A percentile compares a stretch with the other conserved stretches of the same genome.
Evolutionary conservation across 345 rosid genomes (phyloP).

Genomic region (Hibiscus mutabilis): DNA sequence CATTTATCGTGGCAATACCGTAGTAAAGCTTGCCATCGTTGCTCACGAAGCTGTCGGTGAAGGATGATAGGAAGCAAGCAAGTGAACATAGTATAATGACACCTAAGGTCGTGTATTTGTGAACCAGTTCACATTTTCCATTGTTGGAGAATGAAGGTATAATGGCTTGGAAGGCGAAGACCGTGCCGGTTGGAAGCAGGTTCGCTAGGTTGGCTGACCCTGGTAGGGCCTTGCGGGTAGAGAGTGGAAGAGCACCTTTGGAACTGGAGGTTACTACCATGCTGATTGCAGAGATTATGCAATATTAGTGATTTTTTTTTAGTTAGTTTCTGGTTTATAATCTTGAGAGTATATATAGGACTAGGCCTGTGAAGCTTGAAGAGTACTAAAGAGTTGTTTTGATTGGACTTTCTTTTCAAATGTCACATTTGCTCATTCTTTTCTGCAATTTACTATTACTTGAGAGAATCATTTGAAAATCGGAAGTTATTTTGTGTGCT

Average conservation of each 20-base stretch:
- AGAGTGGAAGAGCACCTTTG: not conserved
- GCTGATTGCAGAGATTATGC: too few species aligned
- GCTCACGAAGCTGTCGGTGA: conserved; percentile 36
- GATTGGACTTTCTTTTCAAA: too few species aligned
- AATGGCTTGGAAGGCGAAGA: conserved; percentile 32
- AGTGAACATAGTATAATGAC: conserved; percentile 12
- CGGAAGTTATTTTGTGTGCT: too few species aligned
- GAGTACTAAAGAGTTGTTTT: too few species aligned
- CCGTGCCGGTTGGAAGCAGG: conserved; percentile 42
- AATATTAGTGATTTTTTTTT: too few species aligned
- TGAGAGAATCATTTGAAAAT: too few species aligned
- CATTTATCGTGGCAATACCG: conserved; percentile 26
- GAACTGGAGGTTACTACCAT: too few species aligned
- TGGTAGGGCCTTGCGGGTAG: not conserved
- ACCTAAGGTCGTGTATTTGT: conserved; percentile 23
- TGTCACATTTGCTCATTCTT: too few species aligned
- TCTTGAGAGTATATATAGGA: too few species aligned
- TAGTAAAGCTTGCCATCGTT: conserved; percentile 29
- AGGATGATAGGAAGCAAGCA: conserved; percentile 32
- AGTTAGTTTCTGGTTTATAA: too few species aligned
- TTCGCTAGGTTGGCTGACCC: conserved; percentile 31
- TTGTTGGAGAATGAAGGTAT: conserved; percentile 37
- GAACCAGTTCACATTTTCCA: conserved; percentile 19
- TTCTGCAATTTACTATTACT: too few species aligned
- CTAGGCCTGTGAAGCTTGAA: too few species aligned